These are phyloP conservation scores for Metarhizium brunneum DNA, from an alignment of 2,329 filamentous ascomycete species.

Conservation along the genomic window DNA sequence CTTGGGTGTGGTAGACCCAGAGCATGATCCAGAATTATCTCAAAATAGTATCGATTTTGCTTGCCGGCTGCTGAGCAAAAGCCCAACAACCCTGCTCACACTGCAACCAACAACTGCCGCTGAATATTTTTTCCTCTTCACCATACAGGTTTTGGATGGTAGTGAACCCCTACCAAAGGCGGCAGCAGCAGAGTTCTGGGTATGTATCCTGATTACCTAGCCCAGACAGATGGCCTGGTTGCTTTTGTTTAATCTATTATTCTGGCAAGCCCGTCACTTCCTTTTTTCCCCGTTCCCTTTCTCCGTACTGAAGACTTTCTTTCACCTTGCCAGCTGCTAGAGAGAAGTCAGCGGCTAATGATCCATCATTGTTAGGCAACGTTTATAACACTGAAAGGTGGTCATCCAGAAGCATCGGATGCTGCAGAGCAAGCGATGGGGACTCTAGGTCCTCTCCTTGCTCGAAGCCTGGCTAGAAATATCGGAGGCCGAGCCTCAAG, in stretches of 20 bases:
- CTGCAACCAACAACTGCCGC: constrained; percentile 46
- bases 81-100: constrained; percentile 51
- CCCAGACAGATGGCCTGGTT: neutral
- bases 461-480: constrained; percentile 51
- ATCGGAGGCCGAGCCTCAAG: constrained; percentile 59
- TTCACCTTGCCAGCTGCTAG: neutral
- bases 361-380: constrained; percentile 30
- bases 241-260: neutral
- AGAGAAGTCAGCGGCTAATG: neutral
- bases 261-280: neutral
- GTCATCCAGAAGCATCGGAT: constrained; percentile 31
- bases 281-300: neutral
- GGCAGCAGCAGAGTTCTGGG: constrained; percentile 68
- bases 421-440: constrained; percentile 40
- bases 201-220: constrained; percentile 23
- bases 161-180: constrained; percentile 68
- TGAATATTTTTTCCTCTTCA: constrained; percentile 62
- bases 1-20: constrained; percentile 41
- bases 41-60: constrained; percentile 68
- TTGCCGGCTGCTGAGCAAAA: constrained; percentile 51
- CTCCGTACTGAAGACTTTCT: neutral
- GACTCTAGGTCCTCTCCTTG: constrained; percentile 53
- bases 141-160: constrained; percentile 59
- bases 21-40: constrained; percentile 63
- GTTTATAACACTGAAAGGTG: constrained; percentile 40